Evolutionary conservation across 148 eudicot genomes (phyloP), one percentile per base, ranked within the genome.

Genomic region (Persicaria tinctoria): DNA sequence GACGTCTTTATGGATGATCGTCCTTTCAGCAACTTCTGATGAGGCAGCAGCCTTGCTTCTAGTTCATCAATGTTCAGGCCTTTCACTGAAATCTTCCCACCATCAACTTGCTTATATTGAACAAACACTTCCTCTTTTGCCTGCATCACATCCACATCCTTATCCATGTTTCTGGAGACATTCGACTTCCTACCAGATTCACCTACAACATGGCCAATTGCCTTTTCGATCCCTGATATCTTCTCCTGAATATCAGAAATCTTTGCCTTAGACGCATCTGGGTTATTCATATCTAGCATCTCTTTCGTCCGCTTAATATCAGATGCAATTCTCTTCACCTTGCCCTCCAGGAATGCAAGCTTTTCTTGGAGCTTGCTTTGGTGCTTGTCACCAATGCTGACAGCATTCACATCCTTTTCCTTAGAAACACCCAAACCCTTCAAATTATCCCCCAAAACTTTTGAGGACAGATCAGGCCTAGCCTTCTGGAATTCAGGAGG

Each of bases 281-380:
- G 88, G 74, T 90, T 89, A 68, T 92, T 87, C 89, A 81, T 76
- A 86, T 94, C 97, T 81, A 94, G 82, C 85, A 94, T 87, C 70
- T 94, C 97, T 75, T 94, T 94, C 0, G 98, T 92, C 86, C 85
- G 87, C 87, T 90, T 91, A 64, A 94, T 94, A 81, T 94, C 98
- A 12, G 92, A 82, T n/a, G 97, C 91, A 68, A 94, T 94, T 79
- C 91, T 84, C 85, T 92, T 90, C 76, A 94, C 97, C 78, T 89
- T 94, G 55, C 92, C 98, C 79, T 94, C 97, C 83, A 94, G 81
- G 81, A 83, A 87, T 0, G 98, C 97, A 70, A 94, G 90, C 84
- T 90, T 91, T 78, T 90, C 98, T 16, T 92, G 98, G 47, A 94
- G 78, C 80, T 85, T 90, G 79, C 91, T 92, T 1, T 90, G 83